These are phyloP conservation scores for Hansenula lynferdii DNA, from an alignment of 1,139 yeast species.

Conservation along the genomic window DNA sequence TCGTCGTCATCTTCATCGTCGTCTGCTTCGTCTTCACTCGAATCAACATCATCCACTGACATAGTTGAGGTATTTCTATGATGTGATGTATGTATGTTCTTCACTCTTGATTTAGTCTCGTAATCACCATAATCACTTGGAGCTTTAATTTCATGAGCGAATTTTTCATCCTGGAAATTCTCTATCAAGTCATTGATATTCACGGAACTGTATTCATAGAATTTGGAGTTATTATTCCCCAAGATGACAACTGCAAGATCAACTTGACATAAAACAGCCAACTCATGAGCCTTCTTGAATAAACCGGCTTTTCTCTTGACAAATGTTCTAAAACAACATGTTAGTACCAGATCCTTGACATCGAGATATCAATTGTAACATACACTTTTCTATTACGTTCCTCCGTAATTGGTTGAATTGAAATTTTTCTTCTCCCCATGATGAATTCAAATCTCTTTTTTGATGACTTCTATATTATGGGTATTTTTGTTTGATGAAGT, in stretches of 20 bases:
- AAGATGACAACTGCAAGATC: constrained; percentile 88
- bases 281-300: constrained; percentile 93
- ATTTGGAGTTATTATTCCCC: constrained; percentile 70
- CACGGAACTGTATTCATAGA: constrained; percentile 78
- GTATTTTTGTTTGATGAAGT: too few species aligned
- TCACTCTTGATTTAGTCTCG: constrained; percentile 28
- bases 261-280: constrained; percentile 87
- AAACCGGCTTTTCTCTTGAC: constrained; percentile 93
- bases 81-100: constrained; percentile 1
- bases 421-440: constrained; percentile 98
- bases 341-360: constrained; percentile 3
- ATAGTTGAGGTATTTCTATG: constrained; percentile 9
- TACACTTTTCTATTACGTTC: constrained; percentile 77
- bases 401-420: constrained; percentile 84
- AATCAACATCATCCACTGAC: too few species aligned
- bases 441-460: too few species aligned
- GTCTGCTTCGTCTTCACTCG: too few species aligned
- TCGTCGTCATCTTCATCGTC: too few species aligned
- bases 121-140: constrained; percentile 53
- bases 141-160: constrained; percentile 52
- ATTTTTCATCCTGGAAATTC: constrained; percentile 37
- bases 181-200: constrained; percentile 58
- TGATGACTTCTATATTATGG: too few species aligned
- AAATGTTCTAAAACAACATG: constrained; percentile 47
- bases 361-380: not conserved